A percentile compares a stretch with the other conserved stretches of the same genome.
Conservation (phyloP, 192 early-diverging fungal species). For the Ramicandelaber brevisporus region DNA sequence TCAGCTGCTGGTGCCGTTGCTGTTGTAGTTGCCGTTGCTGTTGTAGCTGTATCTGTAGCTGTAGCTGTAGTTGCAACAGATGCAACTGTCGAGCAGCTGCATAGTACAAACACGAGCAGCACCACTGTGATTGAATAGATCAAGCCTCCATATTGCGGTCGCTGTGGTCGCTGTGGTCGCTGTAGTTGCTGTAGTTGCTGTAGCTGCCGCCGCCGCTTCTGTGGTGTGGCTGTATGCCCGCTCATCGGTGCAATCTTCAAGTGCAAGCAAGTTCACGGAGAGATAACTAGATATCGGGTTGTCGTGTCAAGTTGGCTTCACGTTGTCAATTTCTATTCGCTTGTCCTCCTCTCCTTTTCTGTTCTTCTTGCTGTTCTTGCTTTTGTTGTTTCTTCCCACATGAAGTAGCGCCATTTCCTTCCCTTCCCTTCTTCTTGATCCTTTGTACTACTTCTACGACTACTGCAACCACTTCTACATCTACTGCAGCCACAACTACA, state of each 20-base stretch:
- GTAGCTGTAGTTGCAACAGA: background rate
- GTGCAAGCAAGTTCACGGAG: background rate
- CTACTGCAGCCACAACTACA: no score
- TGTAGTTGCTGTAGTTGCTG: background rate
- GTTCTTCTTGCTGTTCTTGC: conserved; percentile 2
- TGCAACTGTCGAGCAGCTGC: background rate
- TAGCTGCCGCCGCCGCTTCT: background rate
- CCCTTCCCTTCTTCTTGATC: no score
- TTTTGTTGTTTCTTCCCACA: conserved; percentile 1
- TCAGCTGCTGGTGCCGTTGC: no score
- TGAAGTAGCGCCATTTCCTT: no score
- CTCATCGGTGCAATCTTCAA: background rate
- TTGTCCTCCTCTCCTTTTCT: background rate
- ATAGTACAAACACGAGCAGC: background rate
- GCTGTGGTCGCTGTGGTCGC: background rate
- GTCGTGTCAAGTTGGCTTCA: background rate
- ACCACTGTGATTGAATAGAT: conserved; percentile 3
- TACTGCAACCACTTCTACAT: no score
- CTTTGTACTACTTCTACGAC: no score
- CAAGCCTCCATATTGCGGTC: conserved; percentile 4
- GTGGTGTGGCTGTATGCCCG: background rate
- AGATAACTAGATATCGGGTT: no score
- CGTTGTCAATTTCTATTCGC: conserved; percentile 1
- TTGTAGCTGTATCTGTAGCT: background rate
- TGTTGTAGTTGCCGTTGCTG: no score